These are phyloP conservation scores for Rutstroemia sp. DNA, from an alignment of 2,329 filamentous ascomycete species.

Conservation along the genomic window DNA sequence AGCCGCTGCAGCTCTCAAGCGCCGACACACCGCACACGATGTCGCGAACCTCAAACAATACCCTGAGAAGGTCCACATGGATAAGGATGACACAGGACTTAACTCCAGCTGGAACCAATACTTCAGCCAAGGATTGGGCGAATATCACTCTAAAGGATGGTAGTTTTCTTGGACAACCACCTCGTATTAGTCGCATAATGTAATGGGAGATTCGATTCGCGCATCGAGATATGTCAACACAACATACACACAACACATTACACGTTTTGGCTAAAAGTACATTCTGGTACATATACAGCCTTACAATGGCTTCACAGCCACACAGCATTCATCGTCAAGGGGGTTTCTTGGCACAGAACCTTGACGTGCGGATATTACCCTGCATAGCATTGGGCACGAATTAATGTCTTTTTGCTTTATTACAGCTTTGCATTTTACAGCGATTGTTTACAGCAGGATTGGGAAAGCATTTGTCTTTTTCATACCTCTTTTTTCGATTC, in stretches of 20 bases:
- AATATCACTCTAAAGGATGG: conserved; percentile 84
- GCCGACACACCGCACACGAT: conserved; percentile 84
- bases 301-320: conserved; percentile 27
- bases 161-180: conserved; percentile 33
- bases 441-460: conserved; percentile 6
- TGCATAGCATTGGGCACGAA: conserved; percentile 16
- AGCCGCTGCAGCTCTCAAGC: conserved; percentile 80
- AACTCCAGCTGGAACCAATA: conserved; percentile 81
- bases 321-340: conserved; percentile 25
- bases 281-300: conserved; percentile 18
- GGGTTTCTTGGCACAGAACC: conserved; percentile 21
- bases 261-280: conserved; percentile 22
- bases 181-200: conserved; percentile 22
- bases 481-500: not conserved
- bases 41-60: conserved; percentile 82
- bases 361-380: conserved; percentile 16
- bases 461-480: conserved; percentile 5
- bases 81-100: conserved; percentile 43
- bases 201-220: conserved; percentile 16
- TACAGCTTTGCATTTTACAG: conserved; percentile 18
- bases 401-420: conserved; percentile 23
- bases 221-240: conserved; percentile 14
- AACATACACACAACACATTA: conserved; percentile 13
- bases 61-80: conserved; percentile 57
- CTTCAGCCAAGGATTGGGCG: conserved; percentile 70